A percentile compares a stretch with the other conserved stretches of the same genome.
These are phyloP conservation scores for Bolboschoenoplectus hybrid DNA, from an alignment of 202 grass and related monocot species.

Conservation along the genomic window DNA sequence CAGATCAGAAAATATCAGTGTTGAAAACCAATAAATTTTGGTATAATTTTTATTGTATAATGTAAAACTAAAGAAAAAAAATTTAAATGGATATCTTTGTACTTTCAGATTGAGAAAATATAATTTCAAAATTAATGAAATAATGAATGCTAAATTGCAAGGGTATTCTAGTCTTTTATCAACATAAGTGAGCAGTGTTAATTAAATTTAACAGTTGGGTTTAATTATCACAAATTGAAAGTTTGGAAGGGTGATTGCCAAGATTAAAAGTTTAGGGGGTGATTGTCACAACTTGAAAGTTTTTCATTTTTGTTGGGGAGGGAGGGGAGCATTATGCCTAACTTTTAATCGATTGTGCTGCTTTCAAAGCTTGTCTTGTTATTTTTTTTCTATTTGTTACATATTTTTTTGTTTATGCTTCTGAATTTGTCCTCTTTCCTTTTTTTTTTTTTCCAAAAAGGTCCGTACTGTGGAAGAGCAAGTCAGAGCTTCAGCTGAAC, in stretches of 20 bases:
- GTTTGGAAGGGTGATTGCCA: not conserved
- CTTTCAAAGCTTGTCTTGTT: not conserved
- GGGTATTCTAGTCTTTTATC: not conserved
- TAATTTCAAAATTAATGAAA: not conserved
- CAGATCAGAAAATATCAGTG: not conserved
- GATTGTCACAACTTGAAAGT: not conserved
- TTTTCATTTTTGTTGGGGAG: not conserved
- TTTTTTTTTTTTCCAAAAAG: slow-evolving; percentile 53
- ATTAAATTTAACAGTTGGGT: not conserved
- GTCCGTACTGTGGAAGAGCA: slow-evolving; percentile 94
- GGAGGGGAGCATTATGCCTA: no score
- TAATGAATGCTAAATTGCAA: not conserved
- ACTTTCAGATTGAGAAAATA: no score
- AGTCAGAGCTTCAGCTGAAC: slow-evolving; percentile 99
- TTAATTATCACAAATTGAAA: not conserved
- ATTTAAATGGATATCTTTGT: not conserved
- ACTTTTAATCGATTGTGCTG: no score
- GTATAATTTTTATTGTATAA: not conserved
- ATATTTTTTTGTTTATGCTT: slow-evolving; percentile 35
- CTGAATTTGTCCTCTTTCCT: slow-evolving; percentile 42
- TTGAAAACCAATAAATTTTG: not conserved
- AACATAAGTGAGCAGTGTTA: not conserved
- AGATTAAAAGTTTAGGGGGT: not conserved
- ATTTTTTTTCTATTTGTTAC: slow-evolving; percentile 22
- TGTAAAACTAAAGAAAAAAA: not conserved